Evolutionary conservation across 148 eudicot species (phyloP).

Genomic region (Fagopyrum homotropicum): DNA sequence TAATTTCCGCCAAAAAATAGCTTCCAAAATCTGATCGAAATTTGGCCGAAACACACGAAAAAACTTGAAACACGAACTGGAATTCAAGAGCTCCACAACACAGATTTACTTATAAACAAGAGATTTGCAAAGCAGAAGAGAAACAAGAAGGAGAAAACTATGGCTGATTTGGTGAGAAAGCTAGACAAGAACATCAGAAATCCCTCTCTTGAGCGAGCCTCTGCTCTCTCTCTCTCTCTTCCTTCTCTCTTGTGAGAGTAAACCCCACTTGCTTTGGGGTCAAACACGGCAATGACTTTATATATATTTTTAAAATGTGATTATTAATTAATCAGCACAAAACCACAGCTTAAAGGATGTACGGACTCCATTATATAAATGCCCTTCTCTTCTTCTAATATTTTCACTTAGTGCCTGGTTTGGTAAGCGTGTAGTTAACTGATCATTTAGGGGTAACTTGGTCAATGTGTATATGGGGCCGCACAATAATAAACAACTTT

Average conservation of each 20-base stretch:
- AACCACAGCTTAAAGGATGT: not conserved
- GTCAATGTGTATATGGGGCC: not conserved
- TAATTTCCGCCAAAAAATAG: not conserved
- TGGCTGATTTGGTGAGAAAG: conserved; percentile 9
- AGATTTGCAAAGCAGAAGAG: not conserved
- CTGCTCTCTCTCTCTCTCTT: not conserved
- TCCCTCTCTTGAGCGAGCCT: conserved; percentile 5
- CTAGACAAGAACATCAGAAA: conserved; percentile 12
- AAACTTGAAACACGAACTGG: not conserved
- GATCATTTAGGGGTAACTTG: not conserved
- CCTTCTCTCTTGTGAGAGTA: conserved; percentile 13
- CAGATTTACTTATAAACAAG: not conserved
- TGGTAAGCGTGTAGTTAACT: not conserved
- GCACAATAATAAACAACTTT: not conserved
- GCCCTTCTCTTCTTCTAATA: not conserved
- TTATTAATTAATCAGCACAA: not conserved
- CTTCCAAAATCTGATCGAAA: not conserved
- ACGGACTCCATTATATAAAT: not conserved
- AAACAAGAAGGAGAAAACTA: conserved; percentile 6
- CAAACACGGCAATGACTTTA: conserved; percentile 90
- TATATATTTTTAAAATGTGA: conserved; percentile 10
- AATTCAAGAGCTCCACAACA: not conserved
- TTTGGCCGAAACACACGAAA: not conserved
- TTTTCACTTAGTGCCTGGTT: not conserved
- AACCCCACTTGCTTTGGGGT: conserved; percentile 32